Evolutionary conservation across 352 stramenopile species (phyloP).

Genomic region (Hyaloperonospora brassicae): DNA sequence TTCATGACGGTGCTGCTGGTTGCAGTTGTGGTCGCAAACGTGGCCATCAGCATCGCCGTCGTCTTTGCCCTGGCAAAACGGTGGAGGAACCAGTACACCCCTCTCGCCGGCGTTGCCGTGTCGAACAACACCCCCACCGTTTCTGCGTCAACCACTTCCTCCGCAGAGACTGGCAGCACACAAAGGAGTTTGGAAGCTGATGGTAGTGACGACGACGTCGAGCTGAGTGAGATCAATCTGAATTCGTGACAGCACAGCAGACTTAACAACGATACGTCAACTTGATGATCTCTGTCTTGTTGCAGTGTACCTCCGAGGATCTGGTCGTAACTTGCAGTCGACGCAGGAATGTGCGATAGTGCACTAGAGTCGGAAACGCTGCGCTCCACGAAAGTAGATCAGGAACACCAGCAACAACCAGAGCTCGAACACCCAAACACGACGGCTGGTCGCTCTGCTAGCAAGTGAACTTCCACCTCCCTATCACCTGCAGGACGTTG

Average conservation of each 20-base stretch:
- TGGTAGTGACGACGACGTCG: slow-evolving; percentile 23
- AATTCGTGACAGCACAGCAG: slow-evolving; percentile 19
- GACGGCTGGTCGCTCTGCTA: too few relatives aligned
- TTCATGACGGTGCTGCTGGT: slow-evolving; percentile 33
- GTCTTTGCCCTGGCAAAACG: slow-evolving; percentile 35
- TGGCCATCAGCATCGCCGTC: slow-evolving; percentile 29
- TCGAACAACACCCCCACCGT: slow-evolving; percentile 11
- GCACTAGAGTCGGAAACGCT: too few relatives aligned
- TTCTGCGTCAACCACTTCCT: slow-evolving; percentile 12
- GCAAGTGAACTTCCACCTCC: too few relatives aligned
- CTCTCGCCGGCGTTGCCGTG: slow-evolving; percentile 23
- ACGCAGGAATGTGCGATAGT: too few relatives aligned
- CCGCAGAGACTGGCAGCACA: slow-evolving; percentile 6
- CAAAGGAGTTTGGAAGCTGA: slow-evolving; percentile 22
- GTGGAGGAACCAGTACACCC: slow-evolving; percentile 53
- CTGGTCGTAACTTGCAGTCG: too few relatives aligned
- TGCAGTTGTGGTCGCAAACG: slow-evolving; percentile 26
- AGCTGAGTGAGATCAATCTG: slow-evolving; percentile 53
- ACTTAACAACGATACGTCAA: background rate
- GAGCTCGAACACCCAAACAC: too few relatives aligned
- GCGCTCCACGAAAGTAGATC: too few relatives aligned
- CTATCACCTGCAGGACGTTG: too few relatives aligned
- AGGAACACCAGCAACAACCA: too few relatives aligned
- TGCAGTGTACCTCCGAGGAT: too few relatives aligned
- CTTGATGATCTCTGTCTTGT: too few relatives aligned